Conservation (phyloP, 148 eudicot species). For the Tetragonia tetragonoides region DNA sequence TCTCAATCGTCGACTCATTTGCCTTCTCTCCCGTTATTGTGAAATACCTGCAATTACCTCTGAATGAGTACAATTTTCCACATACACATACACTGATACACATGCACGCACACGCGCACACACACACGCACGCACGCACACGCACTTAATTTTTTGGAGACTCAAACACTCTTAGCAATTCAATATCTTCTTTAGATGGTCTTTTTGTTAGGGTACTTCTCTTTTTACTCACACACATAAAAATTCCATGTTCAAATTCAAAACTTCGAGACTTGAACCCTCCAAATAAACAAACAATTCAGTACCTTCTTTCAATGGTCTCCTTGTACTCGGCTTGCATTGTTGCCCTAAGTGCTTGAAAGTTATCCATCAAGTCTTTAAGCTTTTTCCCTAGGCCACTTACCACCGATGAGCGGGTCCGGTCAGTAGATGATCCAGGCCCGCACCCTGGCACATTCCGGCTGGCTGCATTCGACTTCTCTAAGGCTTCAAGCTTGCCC, state of each 20-base stretch:
- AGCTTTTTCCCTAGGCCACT: slow-evolving; percentile 55
- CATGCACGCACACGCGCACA: too few relatives aligned
- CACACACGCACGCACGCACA: too few relatives aligned
- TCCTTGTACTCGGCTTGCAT: slow-evolving; percentile 54
- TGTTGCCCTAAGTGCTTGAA: slow-evolving; percentile 45
- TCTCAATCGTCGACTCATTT: slow-evolving; percentile 53
- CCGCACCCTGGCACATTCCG: slow-evolving; percentile 47
- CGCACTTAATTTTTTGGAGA: too few relatives aligned
- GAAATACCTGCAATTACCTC: slow-evolving; percentile 19
- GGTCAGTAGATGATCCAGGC: slow-evolving; percentile 45
- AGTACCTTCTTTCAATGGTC: slow-evolving; percentile 49
- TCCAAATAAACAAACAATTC: too few relatives aligned
- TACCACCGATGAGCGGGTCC: slow-evolving; percentile 49
- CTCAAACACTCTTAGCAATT: too few relatives aligned
- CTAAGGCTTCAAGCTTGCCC: slow-evolving; percentile 53
- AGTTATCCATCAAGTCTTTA: slow-evolving; percentile 57
- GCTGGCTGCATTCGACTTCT: slow-evolving; percentile 44
- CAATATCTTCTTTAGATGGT: too few relatives aligned
- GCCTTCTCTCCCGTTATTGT: slow-evolving; percentile 69
- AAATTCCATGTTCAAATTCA: too few relatives aligned
- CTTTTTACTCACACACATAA: too few relatives aligned
- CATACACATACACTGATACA: too few relatives aligned
- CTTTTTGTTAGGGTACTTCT: too few relatives aligned
- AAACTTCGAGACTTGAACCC: too few relatives aligned
- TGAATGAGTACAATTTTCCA: background rate